Base-by-base conservation (phyloP, 2,329 filamentous ascomycete genomes). In the Plenodomus tracheiphilus region DNA sequence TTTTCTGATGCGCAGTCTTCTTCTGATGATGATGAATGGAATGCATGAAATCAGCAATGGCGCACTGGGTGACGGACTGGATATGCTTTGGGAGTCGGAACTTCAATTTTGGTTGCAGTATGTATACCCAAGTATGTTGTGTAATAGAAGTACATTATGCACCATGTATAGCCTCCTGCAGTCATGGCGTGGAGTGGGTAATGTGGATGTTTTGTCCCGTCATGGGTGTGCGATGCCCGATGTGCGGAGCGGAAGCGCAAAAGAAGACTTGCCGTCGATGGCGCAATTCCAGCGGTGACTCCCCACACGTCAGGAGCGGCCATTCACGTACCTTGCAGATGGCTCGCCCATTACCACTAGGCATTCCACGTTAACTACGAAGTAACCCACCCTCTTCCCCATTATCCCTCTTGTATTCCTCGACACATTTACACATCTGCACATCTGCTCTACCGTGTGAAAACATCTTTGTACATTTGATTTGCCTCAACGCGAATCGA, bases 231-330 rank as follows among this genome's bases (percentile, higher is more conserved):
- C 19, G 51, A 15, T 10, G 30, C 43, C 43, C 52, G 61, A 61
- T 48, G 44, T 54, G 59, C 62, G 64, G 64, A 60, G 47, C 43
- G 44, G 22, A 25, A 25, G 22, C 22, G 22, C 22, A 25, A 25
- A 25, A 25, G 22, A 25, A 5, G 22, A 10, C 22, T 10, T 5
- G 45, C 35, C 19, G 35, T 43, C 51, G 58, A 70, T 70, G 60
- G 66, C 65, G 67, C 64, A 63, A 70, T 70, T 52, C 46, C 54
- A 62, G 63, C 62, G 59, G 60, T 69, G 65, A 69, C 67, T 69
- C 65, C 57, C 52, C 57, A 62, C 56, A 62, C 52, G 56, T 49
- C 51, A 49, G 47, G 30, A 37, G 58, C 22, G 6, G 10, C 22
- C 22, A 25, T 10, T 51, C 59, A 58, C 37, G 59, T 61, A 56